Base-by-base conservation (phyloP, 2,329 filamentous ascomycete genomes). In the Dothiorella sarmentorum region DNA sequence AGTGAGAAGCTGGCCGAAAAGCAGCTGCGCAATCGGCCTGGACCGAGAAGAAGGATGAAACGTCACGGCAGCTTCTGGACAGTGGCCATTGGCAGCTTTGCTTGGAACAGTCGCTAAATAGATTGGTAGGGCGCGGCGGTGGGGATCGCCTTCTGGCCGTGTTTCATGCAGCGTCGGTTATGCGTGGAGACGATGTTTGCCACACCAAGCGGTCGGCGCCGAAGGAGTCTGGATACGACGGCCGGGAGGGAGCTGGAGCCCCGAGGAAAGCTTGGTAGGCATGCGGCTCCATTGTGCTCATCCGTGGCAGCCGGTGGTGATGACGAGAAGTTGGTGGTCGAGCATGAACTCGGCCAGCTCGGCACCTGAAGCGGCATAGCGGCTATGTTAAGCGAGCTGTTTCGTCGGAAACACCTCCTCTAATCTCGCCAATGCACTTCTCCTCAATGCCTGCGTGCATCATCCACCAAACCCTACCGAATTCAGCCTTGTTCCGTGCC, bases 391-490 rank as follows among this genome's bases (percentile, higher is more conserved):
- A 58, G 33, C 56, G 56, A 45, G 20, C 26, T 9, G 13, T 43
- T 13, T 22, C 43, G 43, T 26, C 26, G 43, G 43, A 44, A 31
- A 38, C 52, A 31, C 45, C 37, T 51, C 56, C 56, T 58, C 33
- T 27, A 49, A 58, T 58, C 56, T 58, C 56, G 56, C 37, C 56
- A 51, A 42, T 35, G 26, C 43, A 33, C 15, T 24, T 6, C 1
- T 20, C 17, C 20, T 15, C 18, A 27, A 59, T 59, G 57, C 57
- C 37, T 59, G 57, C 47, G 57, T 31, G 22, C 37, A 55, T 59
- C 57, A 47, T 17, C 38, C 37, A 43, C 17, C 56, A 17, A 17
- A 17, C 43, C 24, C 44, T 51, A 13, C 56, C 44, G 29, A 13
- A 51, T 37, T n/a, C 31, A 35, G 47, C n/a, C n/a, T 10, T 38